Evolutionary conservation across 345 rosid species (phyloP).

Genomic region (Brassica nigra): DNA sequence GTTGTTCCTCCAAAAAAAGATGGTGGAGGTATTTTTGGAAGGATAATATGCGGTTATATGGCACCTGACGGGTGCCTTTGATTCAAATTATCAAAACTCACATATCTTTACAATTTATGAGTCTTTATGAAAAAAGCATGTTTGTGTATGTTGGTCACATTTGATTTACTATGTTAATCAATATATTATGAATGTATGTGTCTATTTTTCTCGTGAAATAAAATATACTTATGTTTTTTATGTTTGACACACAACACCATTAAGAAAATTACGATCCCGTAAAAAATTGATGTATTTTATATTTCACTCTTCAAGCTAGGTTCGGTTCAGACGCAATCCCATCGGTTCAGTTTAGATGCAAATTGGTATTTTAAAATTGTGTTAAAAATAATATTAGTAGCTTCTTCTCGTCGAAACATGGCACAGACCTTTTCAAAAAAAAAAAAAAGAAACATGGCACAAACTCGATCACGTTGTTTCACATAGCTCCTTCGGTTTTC

Average conservation of each 20-base stretch:
- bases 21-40: not conserved
- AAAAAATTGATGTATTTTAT: not conserved
- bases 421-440: too few species aligned
- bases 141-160: not conserved
- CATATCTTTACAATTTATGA: not conserved
- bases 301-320: not conserved
- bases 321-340: not conserved
- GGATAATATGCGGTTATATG: not conserved
- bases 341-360: not conserved
- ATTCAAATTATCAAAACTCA: not conserved
- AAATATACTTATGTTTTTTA: too few species aligned
- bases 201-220: not conserved
- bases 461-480: conserved; percentile 43
- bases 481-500: conserved; percentile 67
- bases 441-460: too few species aligned
- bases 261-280: not conserved
- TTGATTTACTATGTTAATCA: not conserved
- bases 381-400: not conserved
- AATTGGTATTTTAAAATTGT: not conserved
- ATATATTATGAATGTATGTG: not conserved
- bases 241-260: not conserved
- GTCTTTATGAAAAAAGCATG: not conserved
- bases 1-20: not conserved
- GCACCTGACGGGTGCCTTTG: not conserved
- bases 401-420: too few species aligned